These are phyloP conservation scores for Metarhizium robertsii DNA, from an alignment of 2,329 filamentous ascomycete genomes.

Conservation along the genomic window DNA sequence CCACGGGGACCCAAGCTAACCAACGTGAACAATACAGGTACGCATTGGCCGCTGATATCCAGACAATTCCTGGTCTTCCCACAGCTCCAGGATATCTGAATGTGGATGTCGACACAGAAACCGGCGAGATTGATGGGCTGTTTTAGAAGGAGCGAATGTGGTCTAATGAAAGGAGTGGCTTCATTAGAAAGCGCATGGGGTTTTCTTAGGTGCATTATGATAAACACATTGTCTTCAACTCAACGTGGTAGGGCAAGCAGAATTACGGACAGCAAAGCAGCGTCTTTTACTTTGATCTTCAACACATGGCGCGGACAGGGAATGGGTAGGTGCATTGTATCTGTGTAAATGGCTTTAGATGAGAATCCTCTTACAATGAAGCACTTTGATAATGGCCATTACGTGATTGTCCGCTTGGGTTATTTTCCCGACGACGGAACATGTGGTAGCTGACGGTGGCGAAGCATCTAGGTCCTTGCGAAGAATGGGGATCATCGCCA, in stretches of 20 bases:
- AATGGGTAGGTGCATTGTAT: not conserved
- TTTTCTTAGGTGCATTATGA: not conserved
- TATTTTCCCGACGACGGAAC: no score
- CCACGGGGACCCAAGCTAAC: constrained; percentile 21
- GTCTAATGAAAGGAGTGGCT: not conserved
- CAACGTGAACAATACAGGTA: constrained; percentile 43
- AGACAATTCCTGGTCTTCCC: constrained; percentile 92
- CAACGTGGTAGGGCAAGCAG: constrained; percentile 5
- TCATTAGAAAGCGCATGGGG: not conserved
- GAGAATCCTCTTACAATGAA: not conserved
- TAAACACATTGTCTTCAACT: constrained; percentile 2
- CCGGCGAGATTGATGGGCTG: constrained; percentile 78
- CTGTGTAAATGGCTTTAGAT: not conserved
- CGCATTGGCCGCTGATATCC: constrained; percentile 91
- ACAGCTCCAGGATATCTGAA: constrained; percentile 94
- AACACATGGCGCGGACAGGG: constrained; percentile 1
- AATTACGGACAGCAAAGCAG: not conserved
- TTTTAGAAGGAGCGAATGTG: constrained; percentile 49
- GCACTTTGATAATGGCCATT: no score
- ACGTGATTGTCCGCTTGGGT: not conserved
- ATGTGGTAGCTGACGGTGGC: no score
- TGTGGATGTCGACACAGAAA: constrained; percentile 75
- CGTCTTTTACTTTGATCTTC: not conserved
- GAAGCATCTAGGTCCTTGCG: no score
- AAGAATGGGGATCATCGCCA: no score